Conservation (phyloP, 2,329 filamentous ascomycete genomes). For the Hymenoscyphus fructigenus region DNA sequence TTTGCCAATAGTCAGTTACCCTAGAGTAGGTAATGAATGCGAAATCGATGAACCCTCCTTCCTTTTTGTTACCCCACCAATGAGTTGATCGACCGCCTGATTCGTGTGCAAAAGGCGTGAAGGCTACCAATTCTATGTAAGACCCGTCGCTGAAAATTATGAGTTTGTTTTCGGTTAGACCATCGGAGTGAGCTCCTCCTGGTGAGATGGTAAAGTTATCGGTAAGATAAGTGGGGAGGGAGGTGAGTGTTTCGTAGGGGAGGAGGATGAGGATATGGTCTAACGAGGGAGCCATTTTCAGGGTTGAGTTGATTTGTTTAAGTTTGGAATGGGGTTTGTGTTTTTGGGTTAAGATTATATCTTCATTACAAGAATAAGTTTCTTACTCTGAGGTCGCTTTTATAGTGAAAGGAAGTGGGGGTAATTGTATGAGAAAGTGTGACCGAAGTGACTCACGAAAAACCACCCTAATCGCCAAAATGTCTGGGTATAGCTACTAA, state of each 20-base stretch:
- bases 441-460: too few species aligned
- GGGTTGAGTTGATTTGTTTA: background rate
- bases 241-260: conserved; percentile 47
- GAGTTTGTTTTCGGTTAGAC: conserved; percentile 60
- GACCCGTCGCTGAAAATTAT: conserved; percentile 62
- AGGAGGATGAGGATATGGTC: conserved; percentile 67
- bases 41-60: conserved; percentile 56
- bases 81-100: conserved; percentile 45
- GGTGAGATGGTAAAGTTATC: conserved; percentile 56
- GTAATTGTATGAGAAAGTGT: too few species aligned
- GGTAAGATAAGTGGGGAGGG: conserved; percentile 51
- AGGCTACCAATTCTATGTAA: conserved; percentile 55
- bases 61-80: conserved; percentile 54
- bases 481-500: too few species aligned
- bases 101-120: conserved; percentile 33
- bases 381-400: too few species aligned
- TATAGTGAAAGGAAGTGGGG: too few species aligned
- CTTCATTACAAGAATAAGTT: too few species aligned
- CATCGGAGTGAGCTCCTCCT: conserved; percentile 62
- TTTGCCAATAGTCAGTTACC: background rate
- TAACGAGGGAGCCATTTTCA: conserved; percentile 35
- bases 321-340: too few species aligned
- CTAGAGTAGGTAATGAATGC: conserved; percentile 49
- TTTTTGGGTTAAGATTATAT: too few species aligned
- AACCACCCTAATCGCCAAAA: too few species aligned